Percentiles rank a stretch among this genome's conserved stretches.
phyloP scores from a whole-genome alignment of 495 filamentous ascomycete genomes.

The Beverwykella pulmonaria region DNA sequence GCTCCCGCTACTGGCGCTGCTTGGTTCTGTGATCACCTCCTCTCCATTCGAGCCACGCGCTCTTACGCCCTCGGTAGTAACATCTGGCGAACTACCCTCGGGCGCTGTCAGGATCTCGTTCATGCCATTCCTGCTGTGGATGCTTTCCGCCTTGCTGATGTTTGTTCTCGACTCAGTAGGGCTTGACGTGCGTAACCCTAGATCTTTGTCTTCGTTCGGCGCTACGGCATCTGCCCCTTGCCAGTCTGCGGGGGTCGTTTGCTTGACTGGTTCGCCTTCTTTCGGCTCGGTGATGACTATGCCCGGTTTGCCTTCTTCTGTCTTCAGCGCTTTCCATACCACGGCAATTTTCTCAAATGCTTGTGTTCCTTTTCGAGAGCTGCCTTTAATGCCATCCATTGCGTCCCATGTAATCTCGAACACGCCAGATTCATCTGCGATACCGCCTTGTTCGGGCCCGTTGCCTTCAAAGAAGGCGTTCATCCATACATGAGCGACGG shows the following conservation, averaged over 20 bases:
- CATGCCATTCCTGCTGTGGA: constrained; percentile 33
- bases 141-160: constrained; percentile 67
- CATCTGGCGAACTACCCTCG: constrained; percentile 18
- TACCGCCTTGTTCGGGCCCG: constrained; percentile 65
- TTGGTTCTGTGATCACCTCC: constrained; percentile 10
- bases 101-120: constrained; percentile 32
- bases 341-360: constrained; percentile 85
- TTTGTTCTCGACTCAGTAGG: constrained; percentile 56
- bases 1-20: constrained; percentile 15
- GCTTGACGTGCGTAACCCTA: constrained; percentile 66
- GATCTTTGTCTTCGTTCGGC: constrained; percentile 52
- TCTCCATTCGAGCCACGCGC: constrained; percentile 37
- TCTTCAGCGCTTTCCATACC: constrained; percentile 65
- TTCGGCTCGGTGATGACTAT: constrained; percentile 43
- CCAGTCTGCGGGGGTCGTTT: constrained; percentile 73
- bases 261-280: constrained; percentile 63
- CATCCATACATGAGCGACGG: constrained; percentile 94
- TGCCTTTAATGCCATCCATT: constrained; percentile 80
- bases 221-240: constrained; percentile 48
- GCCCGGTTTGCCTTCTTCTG: constrained; percentile 30
- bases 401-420: constrained; percentile 68
- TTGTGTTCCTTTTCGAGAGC: constrained; percentile 72
- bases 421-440: constrained; percentile 55
- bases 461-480: constrained; percentile 91
- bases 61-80: constrained; percentile 38